phyloP scores from a whole-genome alignment of 2,329 filamentous ascomycete genomes.

The Nemania serpens region DNA sequence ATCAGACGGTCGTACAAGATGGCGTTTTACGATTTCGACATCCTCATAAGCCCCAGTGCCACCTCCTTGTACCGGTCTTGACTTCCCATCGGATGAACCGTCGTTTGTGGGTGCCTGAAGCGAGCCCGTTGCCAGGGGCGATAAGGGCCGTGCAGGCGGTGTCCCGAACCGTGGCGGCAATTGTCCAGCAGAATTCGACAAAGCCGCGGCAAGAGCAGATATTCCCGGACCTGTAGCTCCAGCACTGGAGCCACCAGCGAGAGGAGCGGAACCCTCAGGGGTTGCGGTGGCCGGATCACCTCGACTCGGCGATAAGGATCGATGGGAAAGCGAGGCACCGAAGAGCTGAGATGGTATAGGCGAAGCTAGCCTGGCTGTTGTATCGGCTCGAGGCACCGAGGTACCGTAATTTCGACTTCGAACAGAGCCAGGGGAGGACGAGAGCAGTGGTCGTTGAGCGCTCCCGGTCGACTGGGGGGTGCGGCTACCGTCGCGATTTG shows the following conservation, averaged over 20 bases:
- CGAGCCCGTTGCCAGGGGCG: constrained; percentile 58
- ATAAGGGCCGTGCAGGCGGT: constrained; percentile 62
- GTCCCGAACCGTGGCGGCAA: constrained; percentile 73
- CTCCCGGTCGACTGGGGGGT: constrained; percentile 39
- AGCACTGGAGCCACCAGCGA: constrained; percentile 67
- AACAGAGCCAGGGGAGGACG: constrained; percentile 55
- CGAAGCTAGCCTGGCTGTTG: constrained; percentile 65
- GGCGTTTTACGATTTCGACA: constrained; percentile 86
- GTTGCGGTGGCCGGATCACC: constrained; percentile 42
- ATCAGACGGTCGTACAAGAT: constrained; percentile 75
- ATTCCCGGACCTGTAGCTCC: constrained; percentile 73
- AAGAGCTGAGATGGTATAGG: constrained; percentile 56
- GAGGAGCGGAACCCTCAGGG: constrained; percentile 59
- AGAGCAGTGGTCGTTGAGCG: constrained; percentile 47
- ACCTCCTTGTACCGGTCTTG: constrained; percentile 50
- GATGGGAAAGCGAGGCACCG: constrained; percentile 52
- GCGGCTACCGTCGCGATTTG: constrained; percentile 46
- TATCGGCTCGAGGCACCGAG: constrained; percentile 61
- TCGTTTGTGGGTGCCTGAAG: constrained; percentile 70
- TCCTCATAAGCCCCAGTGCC: constrained; percentile 75
- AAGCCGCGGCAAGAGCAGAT: constrained; percentile 86
- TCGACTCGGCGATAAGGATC: constrained; percentile 55
- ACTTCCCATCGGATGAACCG: constrained; percentile 80
- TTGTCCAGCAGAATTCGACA: constrained; percentile 73
- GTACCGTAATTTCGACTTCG: constrained; percentile 53